Evolutionary conservation across 495 filamentous ascomycete species (phyloP).

Genomic region (Annulohypoxylon maeteangense): DNA sequence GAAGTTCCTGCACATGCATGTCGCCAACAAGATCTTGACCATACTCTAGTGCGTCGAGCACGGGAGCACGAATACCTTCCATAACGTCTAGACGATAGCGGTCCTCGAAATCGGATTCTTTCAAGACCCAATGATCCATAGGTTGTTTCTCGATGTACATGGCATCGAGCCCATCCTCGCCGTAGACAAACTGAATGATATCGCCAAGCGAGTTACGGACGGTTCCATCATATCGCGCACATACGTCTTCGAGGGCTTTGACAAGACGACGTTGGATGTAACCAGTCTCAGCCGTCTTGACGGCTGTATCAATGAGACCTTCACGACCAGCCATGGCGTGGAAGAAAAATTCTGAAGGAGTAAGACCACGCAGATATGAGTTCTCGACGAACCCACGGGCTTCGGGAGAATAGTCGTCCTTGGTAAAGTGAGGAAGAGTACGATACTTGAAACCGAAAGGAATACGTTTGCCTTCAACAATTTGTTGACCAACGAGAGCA

Average conservation of each 20-base stretch:
- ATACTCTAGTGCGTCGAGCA: constrained; percentile 82
- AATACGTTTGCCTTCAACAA: constrained; percentile 98
- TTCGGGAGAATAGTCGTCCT: constrained; percentile 97
- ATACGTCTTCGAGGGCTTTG: constrained; percentile 97
- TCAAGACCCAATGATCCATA: constrained; percentile 84
- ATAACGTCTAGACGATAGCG: constrained; percentile 95
- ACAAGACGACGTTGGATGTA: constrained; percentile 99
- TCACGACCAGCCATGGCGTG: constrained; percentile 99
- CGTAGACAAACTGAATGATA: constrained; percentile 97
- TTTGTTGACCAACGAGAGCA: constrained; percentile 95
- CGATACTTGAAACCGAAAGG: constrained; percentile 99
- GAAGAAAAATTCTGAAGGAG: constrained; percentile 98
- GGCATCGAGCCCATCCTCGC: constrained; percentile 95
- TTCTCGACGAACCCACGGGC: constrained; percentile 99
- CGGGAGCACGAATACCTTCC: constrained; percentile 70
- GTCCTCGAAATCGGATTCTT: constrained; percentile 75
- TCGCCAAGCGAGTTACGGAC: constrained; percentile 97
- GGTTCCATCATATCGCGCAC: constrained; percentile 97
- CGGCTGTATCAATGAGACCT: constrained; percentile 98
- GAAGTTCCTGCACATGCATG: constrained; percentile 79
- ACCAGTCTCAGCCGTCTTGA: constrained; percentile 98
- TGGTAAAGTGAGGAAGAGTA: constrained; percentile 96
- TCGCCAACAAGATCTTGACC: constrained; percentile 89
- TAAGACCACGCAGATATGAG: constrained; percentile 95
- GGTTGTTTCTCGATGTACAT: constrained; percentile 89